Percentiles rank a stretch among this genome's conserved stretches.
Conservation (phyloP, 192 early-diverging fungal species). For the Gaertneriomyces sp. region DNA sequence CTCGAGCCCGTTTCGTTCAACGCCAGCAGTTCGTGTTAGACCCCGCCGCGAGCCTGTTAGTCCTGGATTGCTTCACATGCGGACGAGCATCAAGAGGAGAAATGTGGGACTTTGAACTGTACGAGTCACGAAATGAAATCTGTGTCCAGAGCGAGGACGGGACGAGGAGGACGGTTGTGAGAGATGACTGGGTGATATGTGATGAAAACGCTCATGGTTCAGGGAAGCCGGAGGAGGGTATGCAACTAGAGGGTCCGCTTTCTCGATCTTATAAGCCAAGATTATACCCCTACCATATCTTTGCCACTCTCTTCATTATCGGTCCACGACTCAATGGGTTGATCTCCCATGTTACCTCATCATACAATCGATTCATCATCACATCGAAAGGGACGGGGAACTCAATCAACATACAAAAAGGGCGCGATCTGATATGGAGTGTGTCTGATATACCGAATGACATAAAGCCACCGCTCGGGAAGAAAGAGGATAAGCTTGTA, state of each 20-base stretch:
- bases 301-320: constrained; percentile 61
- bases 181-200: constrained; percentile 47
- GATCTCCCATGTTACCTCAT: not conserved
- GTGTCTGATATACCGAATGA: constrained; percentile 5
- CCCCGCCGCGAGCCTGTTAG: constrained; percentile 52
- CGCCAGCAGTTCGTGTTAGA: constrained; percentile 53
- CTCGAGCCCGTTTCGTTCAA: constrained; percentile 59
- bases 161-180: constrained; percentile 34
- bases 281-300: constrained; percentile 57
- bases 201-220: constrained; percentile 24
- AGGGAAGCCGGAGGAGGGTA: not conserved
- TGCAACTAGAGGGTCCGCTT: not conserved
- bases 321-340: constrained; percentile 32
- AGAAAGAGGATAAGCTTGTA: too few species aligned
- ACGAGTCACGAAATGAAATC: constrained; percentile 49
- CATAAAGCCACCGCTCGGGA: not conserved
- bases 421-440: constrained; percentile 17
- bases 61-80: constrained; percentile 84
- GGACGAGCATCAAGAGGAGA: constrained; percentile 73
- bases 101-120: constrained; percentile 64
- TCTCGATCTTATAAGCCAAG: constrained; percentile 40
- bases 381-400: constrained; percentile 10
- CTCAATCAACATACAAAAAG: not conserved
- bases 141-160: constrained; percentile 30
- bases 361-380: constrained; percentile 18